Evolutionary conservation across 192 early-diverging fungal species (phyloP).

Genomic region (Entomortierella chlamydospora): DNA sequence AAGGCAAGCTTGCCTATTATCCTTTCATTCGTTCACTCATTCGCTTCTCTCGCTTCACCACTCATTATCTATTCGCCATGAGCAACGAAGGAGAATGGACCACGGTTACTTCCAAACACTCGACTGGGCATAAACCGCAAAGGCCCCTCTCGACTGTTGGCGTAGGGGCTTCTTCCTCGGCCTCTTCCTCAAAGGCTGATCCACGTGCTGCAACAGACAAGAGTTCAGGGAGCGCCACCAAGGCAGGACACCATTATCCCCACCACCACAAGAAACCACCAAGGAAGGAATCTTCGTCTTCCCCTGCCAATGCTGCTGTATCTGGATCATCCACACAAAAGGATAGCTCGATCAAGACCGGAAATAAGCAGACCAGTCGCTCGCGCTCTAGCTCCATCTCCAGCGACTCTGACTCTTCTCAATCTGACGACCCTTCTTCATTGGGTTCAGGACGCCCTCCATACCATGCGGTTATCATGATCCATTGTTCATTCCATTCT

Average conservation of each 20-base stretch:
- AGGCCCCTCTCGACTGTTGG: conserved; percentile 17
- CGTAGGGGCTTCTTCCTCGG: conserved; percentile 11
- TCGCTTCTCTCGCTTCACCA: not conserved
- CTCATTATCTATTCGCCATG: conserved; percentile 16
- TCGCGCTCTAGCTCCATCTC: conserved; percentile 49
- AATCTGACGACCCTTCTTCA: conserved; percentile 45
- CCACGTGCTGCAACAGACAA: conserved; percentile 10
- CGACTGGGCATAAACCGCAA: conserved; percentile 40
- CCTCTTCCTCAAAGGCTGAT: conserved; percentile 13
- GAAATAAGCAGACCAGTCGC: conserved; percentile 8
- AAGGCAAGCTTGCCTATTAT: too few relatives aligned
- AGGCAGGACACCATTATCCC: conserved; percentile 3
- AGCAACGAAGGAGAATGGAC: conserved; percentile 57
- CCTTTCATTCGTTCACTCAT: too few relatives aligned
- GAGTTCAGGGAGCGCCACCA: conserved; percentile 4
- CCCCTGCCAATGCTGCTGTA: not conserved
- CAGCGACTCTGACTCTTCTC: conserved; percentile 53
- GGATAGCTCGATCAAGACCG: not conserved
- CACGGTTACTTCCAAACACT: conserved; percentile 51
- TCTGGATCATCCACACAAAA: not conserved
- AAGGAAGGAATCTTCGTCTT: conserved; percentile 25
- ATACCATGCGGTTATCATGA: conserved; percentile 63
- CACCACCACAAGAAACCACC: conserved; percentile 17
- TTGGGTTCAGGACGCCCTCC: conserved; percentile 49
- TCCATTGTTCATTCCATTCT: conserved; percentile 76